Conservation (phyloP, 1,284 basidiomycete species). For the Malassezia globosa region DNA sequence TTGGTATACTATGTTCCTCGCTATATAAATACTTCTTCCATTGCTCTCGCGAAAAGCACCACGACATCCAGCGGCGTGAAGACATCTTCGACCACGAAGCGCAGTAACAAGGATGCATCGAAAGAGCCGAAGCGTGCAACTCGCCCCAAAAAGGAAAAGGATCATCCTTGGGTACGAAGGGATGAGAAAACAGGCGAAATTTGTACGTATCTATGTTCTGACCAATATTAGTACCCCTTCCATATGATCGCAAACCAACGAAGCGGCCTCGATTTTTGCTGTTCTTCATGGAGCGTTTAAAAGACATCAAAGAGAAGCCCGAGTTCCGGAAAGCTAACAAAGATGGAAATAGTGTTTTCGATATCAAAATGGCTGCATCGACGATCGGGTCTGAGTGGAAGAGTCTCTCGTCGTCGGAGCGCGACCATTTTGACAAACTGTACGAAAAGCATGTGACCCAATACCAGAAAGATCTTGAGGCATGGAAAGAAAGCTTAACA, state of each 20-base stretch:
- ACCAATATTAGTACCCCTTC: conserved; percentile 30
- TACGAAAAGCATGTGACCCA: conserved; percentile 25
- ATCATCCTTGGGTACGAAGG: conserved; percentile 14
- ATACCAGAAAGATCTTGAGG: conserved; percentile 30
- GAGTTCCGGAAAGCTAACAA: conserved; percentile 26
- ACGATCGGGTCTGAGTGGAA: conserved; percentile 33
- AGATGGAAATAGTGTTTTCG: conserved; percentile 26
- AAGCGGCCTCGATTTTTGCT: conserved; percentile 29
- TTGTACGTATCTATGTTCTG: conserved; percentile 4
- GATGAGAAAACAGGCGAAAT: conserved; percentile 15
- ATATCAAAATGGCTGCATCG: conserved; percentile 26
- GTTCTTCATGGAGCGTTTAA: conserved; percentile 30
- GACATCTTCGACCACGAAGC: no score
- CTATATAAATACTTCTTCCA: no score
- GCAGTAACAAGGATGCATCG: not conserved
- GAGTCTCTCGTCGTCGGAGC: conserved; percentile 19
- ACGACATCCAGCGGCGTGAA: no score
- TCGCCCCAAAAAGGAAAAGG: conserved; percentile 12
- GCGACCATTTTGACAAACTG: conserved; percentile 22
- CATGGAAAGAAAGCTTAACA: conserved; percentile 32
- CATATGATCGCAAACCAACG: conserved; percentile 37
- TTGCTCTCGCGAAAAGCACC: no score
- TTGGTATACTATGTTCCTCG: no score
- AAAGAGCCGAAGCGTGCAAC: not conserved
- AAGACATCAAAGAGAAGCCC: conserved; percentile 25